A percentile compares a stretch with the other conserved stretches of the same genome.
These are phyloP conservation scores for Aspergillus unguis DNA, from an alignment of 2,329 filamentous ascomycete genomes.

Conservation along the genomic window DNA sequence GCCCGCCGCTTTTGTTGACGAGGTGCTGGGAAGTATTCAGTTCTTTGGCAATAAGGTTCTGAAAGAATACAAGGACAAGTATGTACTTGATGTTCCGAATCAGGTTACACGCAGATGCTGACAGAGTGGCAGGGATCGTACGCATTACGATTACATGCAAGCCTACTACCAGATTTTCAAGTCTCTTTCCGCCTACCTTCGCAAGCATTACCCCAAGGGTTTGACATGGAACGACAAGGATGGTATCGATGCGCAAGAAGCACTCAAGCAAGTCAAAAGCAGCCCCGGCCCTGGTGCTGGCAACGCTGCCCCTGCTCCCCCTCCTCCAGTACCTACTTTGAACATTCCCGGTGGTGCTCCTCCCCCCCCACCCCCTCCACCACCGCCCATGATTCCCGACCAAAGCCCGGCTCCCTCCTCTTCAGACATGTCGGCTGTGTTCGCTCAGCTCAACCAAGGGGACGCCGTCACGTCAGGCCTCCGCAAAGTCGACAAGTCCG, in stretches of 20 bases:
- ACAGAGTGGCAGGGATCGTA: constrained; percentile 59
- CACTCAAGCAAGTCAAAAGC: constrained; percentile 55
- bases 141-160: constrained; percentile 84
- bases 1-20: constrained; percentile 80
- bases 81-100: constrained; percentile 23
- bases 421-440: constrained; percentile 78
- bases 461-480: constrained; percentile 82
- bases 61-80: constrained; percentile 84
- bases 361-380: constrained; percentile 66
- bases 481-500: constrained; percentile 86
- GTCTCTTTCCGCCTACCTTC: constrained; percentile 77
- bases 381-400: constrained; percentile 44
- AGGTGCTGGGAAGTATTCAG: constrained; percentile 77
- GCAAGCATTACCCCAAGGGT: constrained; percentile 74
- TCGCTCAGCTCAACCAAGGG: constrained; percentile 86
- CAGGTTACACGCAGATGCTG: constrained; percentile 11
- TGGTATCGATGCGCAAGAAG: constrained; percentile 67
- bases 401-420: constrained; percentile 36
- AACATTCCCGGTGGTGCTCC: constrained; percentile 54
- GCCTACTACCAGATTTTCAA: constrained; percentile 90
- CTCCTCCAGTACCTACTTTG: constrained; percentile 45
- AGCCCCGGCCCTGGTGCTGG: constrained; percentile 34
- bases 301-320: constrained; percentile 43
- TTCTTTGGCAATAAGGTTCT: constrained; percentile 94
- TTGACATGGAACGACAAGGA: constrained; percentile 83